A percentile compares a stretch with the other conserved stretches of the same genome.
These are phyloP conservation scores for Camellia sinensis DNA, from an alignment of 148 eudicot genomes.

Conservation along the genomic window DNA sequence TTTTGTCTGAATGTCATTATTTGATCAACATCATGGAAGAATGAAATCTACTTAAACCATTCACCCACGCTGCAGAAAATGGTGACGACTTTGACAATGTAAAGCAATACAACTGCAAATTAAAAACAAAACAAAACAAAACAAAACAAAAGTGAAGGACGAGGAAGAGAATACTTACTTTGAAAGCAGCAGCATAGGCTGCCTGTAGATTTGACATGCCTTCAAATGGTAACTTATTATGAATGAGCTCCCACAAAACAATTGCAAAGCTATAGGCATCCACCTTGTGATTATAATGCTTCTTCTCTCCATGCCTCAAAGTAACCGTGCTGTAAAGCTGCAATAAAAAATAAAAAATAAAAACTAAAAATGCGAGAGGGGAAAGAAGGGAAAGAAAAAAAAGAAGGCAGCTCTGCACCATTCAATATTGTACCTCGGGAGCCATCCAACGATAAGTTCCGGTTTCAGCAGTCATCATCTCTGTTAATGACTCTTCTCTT, in stretches of 20 bases:
- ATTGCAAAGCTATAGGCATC: constrained; percentile 97
- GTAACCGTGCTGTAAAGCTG: constrained; percentile 91
- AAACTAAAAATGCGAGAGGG: neutral
- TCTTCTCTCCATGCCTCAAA: constrained; percentile 94
- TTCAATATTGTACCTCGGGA: constrained; percentile 58
- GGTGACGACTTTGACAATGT: too few species aligned
- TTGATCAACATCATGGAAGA: too few species aligned
- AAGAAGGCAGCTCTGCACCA: neutral
- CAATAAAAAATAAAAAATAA: constrained; percentile 4
- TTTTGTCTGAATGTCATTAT: too few species aligned
- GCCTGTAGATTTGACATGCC: constrained; percentile 99
- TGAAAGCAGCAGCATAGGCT: constrained; percentile 97
- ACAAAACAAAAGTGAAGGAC: neutral
- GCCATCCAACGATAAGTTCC: constrained; percentile 92
- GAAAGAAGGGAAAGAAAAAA: neutral
- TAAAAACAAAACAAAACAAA: neutral
- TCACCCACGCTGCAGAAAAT: too few species aligned
- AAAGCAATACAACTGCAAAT: neutral
- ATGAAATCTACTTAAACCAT: too few species aligned
- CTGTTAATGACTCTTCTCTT: constrained; percentile 69
- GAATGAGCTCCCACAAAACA: constrained; percentile 93
- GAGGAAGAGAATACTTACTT: constrained; percentile 38
- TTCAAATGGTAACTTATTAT: constrained; percentile 87
- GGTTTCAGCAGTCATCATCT: constrained; percentile 82
- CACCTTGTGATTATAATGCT: constrained; percentile 93